Evolutionary conservation across 2,329 filamentous ascomycete species (phyloP).

Genomic region (Calonectria pseudoreteaudii): DNA sequence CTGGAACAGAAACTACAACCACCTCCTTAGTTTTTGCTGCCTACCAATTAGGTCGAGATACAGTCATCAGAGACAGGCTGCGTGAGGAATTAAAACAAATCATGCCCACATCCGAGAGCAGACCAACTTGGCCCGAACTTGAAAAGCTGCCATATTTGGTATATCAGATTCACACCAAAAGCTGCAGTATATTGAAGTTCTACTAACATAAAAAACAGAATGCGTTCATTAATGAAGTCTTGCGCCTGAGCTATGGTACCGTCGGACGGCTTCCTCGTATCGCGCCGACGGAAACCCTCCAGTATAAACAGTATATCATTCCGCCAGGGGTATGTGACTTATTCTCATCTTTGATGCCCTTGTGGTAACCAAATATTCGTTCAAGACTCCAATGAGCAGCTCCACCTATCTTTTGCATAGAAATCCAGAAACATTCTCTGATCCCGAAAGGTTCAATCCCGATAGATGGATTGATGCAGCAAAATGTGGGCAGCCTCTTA

Average conservation of each 20-base stretch:
- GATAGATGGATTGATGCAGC: not conserved
- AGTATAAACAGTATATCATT: not conserved
- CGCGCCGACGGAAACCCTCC: not conserved
- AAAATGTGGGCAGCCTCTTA: not conserved
- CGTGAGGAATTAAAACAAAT: not conserved
- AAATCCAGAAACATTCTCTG: not conserved
- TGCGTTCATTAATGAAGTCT: not conserved
- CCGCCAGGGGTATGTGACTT: not conserved
- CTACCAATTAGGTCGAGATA: not conserved
- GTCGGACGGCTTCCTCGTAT: not conserved
- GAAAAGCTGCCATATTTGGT: not conserved
- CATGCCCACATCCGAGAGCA: not conserved
- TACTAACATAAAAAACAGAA: not conserved
- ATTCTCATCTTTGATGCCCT: not conserved
- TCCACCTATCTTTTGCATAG: not conserved
- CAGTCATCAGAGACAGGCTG: not conserved
- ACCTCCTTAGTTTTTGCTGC: not conserved
- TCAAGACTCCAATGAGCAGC: not conserved
- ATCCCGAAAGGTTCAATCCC: not conserved
- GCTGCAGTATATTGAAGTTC: not conserved
- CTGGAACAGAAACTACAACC: not conserved
- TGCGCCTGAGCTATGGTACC: not conserved
- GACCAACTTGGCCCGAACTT: not conserved
- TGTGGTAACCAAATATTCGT: not conserved
- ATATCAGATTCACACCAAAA: too few relatives aligned